Conservation (phyloP, 495 filamentous ascomycete species). For the Xylaria palmicola region DNA sequence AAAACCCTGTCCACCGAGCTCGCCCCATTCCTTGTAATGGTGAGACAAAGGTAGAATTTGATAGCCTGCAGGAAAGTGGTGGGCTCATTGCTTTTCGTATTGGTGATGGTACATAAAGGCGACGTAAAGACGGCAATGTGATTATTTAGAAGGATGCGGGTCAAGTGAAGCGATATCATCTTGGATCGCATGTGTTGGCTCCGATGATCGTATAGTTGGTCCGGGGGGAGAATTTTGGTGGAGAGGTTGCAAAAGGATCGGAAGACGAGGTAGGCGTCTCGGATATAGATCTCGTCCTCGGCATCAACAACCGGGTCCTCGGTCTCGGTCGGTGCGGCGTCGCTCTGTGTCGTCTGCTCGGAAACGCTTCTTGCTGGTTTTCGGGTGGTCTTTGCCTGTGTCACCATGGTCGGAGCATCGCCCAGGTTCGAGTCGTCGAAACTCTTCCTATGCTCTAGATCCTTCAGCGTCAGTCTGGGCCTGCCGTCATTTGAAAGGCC, state of each 20-base stretch:
- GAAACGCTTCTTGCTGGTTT: conserved; percentile 59
- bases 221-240: conserved; percentile 81
- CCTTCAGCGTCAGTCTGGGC: conserved; percentile 90
- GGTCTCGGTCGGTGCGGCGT: conserved; percentile 35
- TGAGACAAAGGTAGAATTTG: conserved; percentile 92
- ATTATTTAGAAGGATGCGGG: conserved; percentile 91
- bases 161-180: conserved; percentile 87
- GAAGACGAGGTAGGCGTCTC: conserved; percentile 96
- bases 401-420: conserved; percentile 92
- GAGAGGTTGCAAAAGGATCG: conserved; percentile 96
- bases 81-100: conserved; percentile 77
- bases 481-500: conserved; percentile 53
- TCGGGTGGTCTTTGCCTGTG: conserved; percentile 63
- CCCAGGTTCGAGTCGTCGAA: conserved; percentile 89
- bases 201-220: conserved; percentile 89
- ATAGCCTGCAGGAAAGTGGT: conserved; percentile 93
- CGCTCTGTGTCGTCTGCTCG: conserved; percentile 49
- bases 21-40: conserved; percentile 89
- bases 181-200: conserved; percentile 97
- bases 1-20: conserved; percentile 89
- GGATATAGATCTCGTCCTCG: conserved; percentile 93
- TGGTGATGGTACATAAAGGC: conserved; percentile 83
- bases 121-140: conserved; percentile 84
- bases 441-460: conserved; percentile 88
- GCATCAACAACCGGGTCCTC: conserved; percentile 69